Conservation (phyloP, 1,139 yeast genomes). For the Saccharomyces hybrid region DNA sequence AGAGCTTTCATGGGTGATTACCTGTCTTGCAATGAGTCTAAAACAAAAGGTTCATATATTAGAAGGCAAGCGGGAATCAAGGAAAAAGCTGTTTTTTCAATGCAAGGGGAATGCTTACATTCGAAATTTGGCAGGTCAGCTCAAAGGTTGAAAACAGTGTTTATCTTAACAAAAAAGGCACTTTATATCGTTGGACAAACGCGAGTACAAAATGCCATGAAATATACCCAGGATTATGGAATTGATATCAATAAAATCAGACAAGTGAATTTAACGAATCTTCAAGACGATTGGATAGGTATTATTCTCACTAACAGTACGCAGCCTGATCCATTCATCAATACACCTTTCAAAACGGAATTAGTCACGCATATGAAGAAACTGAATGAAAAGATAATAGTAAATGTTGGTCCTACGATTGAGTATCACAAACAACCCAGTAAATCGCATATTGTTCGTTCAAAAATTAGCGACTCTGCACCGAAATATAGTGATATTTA, state of each 20-base stretch:
- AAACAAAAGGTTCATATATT: conserved; percentile 69
- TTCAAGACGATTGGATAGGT: conserved; percentile 93
- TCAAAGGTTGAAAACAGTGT: conserved; percentile 62
- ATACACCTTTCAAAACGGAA: conserved; percentile 84
- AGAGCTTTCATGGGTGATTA: conserved; percentile 95
- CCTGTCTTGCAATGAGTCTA: conserved; percentile 67
- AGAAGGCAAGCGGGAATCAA: conserved; percentile 59
- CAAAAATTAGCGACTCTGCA: conserved; percentile 50
- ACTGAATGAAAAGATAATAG: conserved; percentile 48
- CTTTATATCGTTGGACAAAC: conserved; percentile 68
- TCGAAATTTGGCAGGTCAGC: conserved; percentile 93
- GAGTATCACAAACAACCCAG: conserved; percentile 90
- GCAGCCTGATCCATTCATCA: conserved; percentile 72
- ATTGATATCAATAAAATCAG: conserved; percentile 55
- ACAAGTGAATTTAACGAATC: conserved; percentile 59
- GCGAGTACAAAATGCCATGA: conserved; percentile 63
- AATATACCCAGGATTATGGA: conserved; percentile 56
- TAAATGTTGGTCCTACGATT: conserved; percentile 65
- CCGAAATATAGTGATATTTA: conserved; percentile 64
- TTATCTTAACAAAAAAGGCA: conserved; percentile 54
- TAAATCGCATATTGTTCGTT: conserved; percentile 64
- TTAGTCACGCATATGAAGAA: conserved; percentile 67
- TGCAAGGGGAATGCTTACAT: conserved; percentile 69
- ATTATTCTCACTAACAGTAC: conserved; percentile 50
- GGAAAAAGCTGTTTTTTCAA: conserved; percentile 69